Percentiles rank a stretch among this genome's conserved stretches.
Evolutionary conservation across 2,329 filamentous ascomycete species (phyloP).

Genomic region (Bipolaris bicolor): DNA sequence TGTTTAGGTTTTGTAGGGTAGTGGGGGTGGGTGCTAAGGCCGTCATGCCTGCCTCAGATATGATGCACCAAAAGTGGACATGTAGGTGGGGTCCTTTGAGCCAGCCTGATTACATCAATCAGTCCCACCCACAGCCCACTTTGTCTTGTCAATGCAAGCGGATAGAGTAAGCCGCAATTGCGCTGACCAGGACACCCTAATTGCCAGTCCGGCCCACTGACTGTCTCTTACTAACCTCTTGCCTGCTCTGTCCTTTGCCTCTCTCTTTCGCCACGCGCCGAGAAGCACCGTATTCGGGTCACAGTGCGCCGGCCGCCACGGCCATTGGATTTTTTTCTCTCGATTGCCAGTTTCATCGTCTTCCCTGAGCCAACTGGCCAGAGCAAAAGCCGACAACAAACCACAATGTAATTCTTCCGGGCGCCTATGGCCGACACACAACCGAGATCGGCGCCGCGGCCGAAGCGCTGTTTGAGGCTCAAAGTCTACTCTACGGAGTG

Average conservation of each 20-base stretch:
- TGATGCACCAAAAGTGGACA: conserved; percentile 13
- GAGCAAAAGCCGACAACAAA: neutral
- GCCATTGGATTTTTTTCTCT: neutral
- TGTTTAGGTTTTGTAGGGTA: conserved; percentile 29
- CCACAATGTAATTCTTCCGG: conserved; percentile 32
- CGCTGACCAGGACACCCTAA: neutral
- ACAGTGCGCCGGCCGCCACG: conserved; percentile 10
- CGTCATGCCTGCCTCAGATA: conserved; percentile 17
- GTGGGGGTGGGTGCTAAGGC: conserved; percentile 15
- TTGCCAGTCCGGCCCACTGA: conserved; percentile 4
- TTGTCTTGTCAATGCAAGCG: neutral
- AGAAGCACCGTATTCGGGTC: conserved; percentile 11
- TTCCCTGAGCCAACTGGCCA: conserved; percentile 4
- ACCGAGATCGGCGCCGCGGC: conserved; percentile 33
- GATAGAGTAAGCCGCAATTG: conserved; percentile 13
- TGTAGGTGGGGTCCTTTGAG: conserved; percentile 13
- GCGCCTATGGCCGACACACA: conserved; percentile 20
- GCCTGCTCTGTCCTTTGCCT: conserved; percentile 3
- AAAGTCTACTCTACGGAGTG: conserved; percentile 9
- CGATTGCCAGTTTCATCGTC: neutral
- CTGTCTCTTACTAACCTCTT: conserved; percentile 19
- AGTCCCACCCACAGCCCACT: conserved; percentile 14
- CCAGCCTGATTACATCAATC: conserved; percentile 22
- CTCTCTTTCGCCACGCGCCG: conserved; percentile 13
- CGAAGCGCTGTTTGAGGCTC: conserved; percentile 31